phyloP scores from a whole-genome alignment of 1,284 basidiomycete species.

The Mrakiaceae sp. region DNA sequence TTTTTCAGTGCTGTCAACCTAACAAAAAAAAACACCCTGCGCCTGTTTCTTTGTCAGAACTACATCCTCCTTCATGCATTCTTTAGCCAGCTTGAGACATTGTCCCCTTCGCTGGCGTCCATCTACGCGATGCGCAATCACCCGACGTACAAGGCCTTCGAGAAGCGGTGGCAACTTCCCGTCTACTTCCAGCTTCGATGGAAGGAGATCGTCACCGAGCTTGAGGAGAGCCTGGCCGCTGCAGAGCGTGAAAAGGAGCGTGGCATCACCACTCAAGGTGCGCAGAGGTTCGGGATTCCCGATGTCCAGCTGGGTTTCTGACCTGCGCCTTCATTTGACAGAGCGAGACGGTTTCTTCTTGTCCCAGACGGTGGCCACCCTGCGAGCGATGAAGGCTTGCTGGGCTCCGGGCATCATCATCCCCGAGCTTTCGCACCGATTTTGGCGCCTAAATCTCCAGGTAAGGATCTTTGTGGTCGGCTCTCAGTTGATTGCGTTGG shows the following conservation, averaged over 20 bases:
- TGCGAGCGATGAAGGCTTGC: constrained; percentile 59
- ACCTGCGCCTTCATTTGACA: background rate
- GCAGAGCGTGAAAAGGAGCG: constrained; percentile 9
- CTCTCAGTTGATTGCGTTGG: background rate
- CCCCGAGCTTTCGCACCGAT: constrained; percentile 63
- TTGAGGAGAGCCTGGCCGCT: constrained; percentile 53
- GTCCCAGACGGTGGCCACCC: constrained; percentile 55
- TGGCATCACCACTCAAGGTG: background rate
- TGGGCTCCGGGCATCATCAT: constrained; percentile 79
- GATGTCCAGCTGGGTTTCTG: background rate
- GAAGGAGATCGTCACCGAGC: constrained; percentile 72
- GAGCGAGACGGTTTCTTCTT: constrained; percentile 29
- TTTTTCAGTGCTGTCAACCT: too few species aligned
- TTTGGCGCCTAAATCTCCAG: constrained; percentile 82
- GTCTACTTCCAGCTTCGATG: constrained; percentile 97
- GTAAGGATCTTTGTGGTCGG: constrained; percentile 34
- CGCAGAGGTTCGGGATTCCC: background rate
- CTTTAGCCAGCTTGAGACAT: constrained; percentile 61
- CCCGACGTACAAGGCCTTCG: constrained; percentile 58
- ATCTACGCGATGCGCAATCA: constrained; percentile 61
- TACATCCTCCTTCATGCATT: constrained; percentile 75
- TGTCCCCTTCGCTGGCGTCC: constrained; percentile 63
- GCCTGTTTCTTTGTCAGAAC: constrained; percentile 41
- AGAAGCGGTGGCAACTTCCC: constrained; percentile 83
- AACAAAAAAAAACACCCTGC: background rate